Evolutionary conservation across 345 rosid species (phyloP), one percentile per base, ranked within the genome.

Genomic region (Murraya koenigii): DNA sequence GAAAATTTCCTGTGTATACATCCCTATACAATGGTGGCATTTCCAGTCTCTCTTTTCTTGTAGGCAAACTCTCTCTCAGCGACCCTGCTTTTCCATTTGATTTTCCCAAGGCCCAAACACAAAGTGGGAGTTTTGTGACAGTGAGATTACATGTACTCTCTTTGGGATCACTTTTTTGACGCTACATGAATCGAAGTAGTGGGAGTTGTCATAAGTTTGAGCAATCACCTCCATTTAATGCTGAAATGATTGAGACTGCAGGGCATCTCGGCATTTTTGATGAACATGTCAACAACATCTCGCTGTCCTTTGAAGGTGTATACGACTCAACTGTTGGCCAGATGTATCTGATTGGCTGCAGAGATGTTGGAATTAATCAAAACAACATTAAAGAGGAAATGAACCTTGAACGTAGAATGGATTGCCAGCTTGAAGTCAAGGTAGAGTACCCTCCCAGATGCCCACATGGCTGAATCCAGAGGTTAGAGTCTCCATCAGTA

Each of bases 321-420:
- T 66, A 66, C 23, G 52, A 66, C 71, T 66, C 20, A 22, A 38
- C 30, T 39, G 52, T 38, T 66, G 71, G 71, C 28, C 10, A 39
- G 71, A 66, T 66, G 71, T 38, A 33, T 66, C 52, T 38, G 71
- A 6, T 66, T 66, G 71, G 52, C 6, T 38, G 71, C 71, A 66
- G 71, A 66, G 52, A 39, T 66, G 32, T 66, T 38, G 1, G 52
- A 38, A 11, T 39, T 4, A 39, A 0, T 38, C 52, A 8, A 35
- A 22, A 35, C 5, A 35, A 36, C 17, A 66, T 66, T n/a, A 20
- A 66, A 66, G 44, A 66, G 7, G 69, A 66, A 65, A 35, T 36
- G 47, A 66, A 36, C 7, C 69, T 66, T 35, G 69, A 66, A 19
- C 10, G 17, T 35, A 38, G 69, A 33, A 66, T 66, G 44, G 69